Percentiles rank a stretch among this genome's conserved stretches.
These are phyloP conservation scores for Aspergillus fructus DNA, from an alignment of 2,329 filamentous ascomycete species.

Conservation along the genomic window DNA sequence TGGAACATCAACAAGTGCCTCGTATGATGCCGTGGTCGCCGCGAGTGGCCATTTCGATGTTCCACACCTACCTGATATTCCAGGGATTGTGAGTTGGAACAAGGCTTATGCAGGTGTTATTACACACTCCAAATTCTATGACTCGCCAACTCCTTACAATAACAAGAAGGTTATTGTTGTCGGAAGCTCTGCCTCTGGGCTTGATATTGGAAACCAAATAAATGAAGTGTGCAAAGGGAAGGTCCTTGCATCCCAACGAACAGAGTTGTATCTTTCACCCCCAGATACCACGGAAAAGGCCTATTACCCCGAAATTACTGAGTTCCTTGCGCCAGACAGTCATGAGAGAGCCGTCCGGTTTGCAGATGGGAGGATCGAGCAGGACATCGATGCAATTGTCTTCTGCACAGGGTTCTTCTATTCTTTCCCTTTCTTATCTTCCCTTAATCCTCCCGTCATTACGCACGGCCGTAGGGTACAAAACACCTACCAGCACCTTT, in stretches of 20 bases:
- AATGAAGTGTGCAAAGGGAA: constrained; percentile 57
- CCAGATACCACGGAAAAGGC: constrained; percentile 53
- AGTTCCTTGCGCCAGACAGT: constrained; percentile 53
- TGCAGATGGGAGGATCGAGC: constrained; percentile 63
- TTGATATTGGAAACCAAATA: constrained; percentile 81
- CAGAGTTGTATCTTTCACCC: constrained; percentile 48
- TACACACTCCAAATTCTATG: constrained; percentile 78
- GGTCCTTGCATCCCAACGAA: constrained; percentile 63
- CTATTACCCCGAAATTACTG: constrained; percentile 54
- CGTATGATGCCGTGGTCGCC: constrained; percentile 73
- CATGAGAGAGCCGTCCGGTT: constrained; percentile 64
- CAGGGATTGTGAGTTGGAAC: constrained; percentile 61
- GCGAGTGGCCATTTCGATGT: constrained; percentile 74
- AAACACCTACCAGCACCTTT: constrained; percentile 75
- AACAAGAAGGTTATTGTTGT: constrained; percentile 78
- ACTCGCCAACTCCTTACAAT: constrained; percentile 61
- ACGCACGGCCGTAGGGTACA: constrained; percentile 68
- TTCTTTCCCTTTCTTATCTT: constrained; percentile 69
- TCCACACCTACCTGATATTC: constrained; percentile 64
- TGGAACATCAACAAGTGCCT: constrained; percentile 40
- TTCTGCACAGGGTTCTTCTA: constrained; percentile 93
- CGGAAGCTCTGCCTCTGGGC: constrained; percentile 78
- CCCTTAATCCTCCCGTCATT: constrained; percentile 56
- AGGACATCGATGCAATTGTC: constrained; percentile 70
- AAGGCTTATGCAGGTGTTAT: constrained; percentile 59